Conservation (phyloP, 495 filamentous ascomycete species). For the Glonium stellatum region DNA sequence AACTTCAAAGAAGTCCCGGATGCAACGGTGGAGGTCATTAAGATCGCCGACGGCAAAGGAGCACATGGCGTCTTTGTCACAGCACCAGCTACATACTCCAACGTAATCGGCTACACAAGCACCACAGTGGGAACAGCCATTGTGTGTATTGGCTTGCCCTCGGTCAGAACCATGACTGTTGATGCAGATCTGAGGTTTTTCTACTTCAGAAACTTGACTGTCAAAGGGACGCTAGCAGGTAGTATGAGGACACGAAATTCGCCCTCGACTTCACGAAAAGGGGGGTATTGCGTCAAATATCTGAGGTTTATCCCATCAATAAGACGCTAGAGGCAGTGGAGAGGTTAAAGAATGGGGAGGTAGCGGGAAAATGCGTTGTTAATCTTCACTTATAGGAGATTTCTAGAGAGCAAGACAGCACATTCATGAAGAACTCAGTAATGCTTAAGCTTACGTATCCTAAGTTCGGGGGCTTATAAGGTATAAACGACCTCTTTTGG, state of each 20-base stretch:
- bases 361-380: slow-evolving; percentile 46
- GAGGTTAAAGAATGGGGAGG: slow-evolving; percentile 37
- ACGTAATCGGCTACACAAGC: slow-evolving; percentile 6
- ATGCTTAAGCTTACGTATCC: too few relatives aligned
- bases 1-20: slow-evolving; percentile 23
- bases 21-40: slow-evolving; percentile 20
- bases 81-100: slow-evolving; percentile 15
- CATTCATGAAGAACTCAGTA: too few relatives aligned
- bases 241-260: slow-evolving; percentile 27
- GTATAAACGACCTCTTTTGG: too few relatives aligned
- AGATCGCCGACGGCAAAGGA: slow-evolving; percentile 25
- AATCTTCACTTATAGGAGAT: slow-evolving; percentile 41
- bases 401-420: too few relatives aligned
- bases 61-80: slow-evolving; percentile 31
- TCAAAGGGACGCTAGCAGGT: slow-evolving; percentile 27
- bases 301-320: slow-evolving; percentile 25
- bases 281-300: slow-evolving; percentile 25
- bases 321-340: slow-evolving; percentile 34
- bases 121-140: slow-evolving; percentile 18
- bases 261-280: slow-evolving; percentile 27
- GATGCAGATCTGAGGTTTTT: slow-evolving; percentile 25
- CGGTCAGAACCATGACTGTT: slow-evolving; percentile 17
- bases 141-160: slow-evolving; percentile 29
- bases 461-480: too few relatives aligned
- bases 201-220: slow-evolving; percentile 20